Evolutionary conservation across 176 grass and related monocot species (phyloP).

Genomic region (Olyra latifolia): DNA sequence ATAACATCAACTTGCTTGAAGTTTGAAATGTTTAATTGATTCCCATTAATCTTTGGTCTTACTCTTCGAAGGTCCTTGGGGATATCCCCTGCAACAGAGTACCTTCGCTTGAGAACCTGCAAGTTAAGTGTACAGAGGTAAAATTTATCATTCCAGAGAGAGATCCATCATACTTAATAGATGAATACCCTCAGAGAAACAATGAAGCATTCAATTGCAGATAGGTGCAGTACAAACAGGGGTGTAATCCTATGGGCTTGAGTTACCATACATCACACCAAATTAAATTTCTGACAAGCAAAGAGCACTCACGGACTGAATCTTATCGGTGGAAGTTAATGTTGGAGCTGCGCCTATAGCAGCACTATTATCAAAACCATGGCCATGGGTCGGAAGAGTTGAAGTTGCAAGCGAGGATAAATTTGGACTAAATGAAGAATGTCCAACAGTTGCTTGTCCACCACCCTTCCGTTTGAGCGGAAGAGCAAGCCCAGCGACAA

Average conservation of each 20-base stretch:
- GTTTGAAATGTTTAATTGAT: slow-evolving; percentile 44
- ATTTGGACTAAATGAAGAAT: slow-evolving; percentile 46
- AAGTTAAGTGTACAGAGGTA: slow-evolving; percentile 19
- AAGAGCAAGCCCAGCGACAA: slow-evolving; percentile 31
- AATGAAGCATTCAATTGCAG: background rate
- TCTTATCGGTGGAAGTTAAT: slow-evolving; percentile 15
- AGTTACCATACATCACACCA: background rate
- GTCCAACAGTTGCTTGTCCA: slow-evolving; percentile 23
- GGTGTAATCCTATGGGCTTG: background rate
- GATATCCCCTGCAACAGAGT: slow-evolving; percentile 33
- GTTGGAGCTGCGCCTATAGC: slow-evolving; percentile 34
- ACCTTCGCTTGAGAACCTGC: slow-evolving; percentile 60
- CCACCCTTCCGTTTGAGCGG: slow-evolving; percentile 33
- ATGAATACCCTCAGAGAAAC: background rate
- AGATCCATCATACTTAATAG: background rate
- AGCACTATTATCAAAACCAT: slow-evolving; percentile 39
- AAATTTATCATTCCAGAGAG: slow-evolving; percentile 6
- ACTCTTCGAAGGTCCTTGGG: slow-evolving; percentile 51
- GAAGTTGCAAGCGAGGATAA: slow-evolving; percentile 41
- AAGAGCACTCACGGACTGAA: slow-evolving; percentile 44
- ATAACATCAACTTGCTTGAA: slow-evolving; percentile 60
- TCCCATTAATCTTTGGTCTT: slow-evolving; percentile 49
- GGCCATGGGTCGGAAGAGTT: slow-evolving; percentile 4
- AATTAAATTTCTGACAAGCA: background rate
- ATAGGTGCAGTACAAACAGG: background rate